Conservation (phyloP, 2,329 filamentous ascomycete genomes). For the Monosporascus sp. region DNA sequence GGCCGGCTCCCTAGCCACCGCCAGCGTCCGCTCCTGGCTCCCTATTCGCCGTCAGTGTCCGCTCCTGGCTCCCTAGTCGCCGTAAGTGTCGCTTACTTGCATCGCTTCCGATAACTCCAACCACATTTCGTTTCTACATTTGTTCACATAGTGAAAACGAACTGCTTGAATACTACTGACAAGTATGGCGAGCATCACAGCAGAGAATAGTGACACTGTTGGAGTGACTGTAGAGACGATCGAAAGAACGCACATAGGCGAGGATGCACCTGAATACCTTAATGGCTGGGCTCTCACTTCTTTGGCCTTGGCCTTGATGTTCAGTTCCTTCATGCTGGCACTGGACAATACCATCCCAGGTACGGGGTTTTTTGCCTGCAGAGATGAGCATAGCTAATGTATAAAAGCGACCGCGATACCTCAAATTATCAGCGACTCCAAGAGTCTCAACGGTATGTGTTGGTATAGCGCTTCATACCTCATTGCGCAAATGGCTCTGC, state of each 20-base stretch:
- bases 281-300: background rate
- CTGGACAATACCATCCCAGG: slow-evolving; percentile 3
- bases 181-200: background rate
- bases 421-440: slow-evolving; percentile 22
- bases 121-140: no score
- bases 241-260: background rate
- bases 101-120: no score
- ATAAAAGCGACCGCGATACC: background rate
- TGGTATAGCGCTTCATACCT: slow-evolving; percentile 24
- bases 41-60: no score
- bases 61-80: no score
- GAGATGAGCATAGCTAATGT: background rate
- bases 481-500: slow-evolving; percentile 14
- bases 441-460: slow-evolving; percentile 21
- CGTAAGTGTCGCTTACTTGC: no score
- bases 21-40: no score
- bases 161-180: no score
- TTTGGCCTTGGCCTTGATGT: background rate
- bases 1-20: no score
- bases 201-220: background rate
- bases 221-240: background rate
- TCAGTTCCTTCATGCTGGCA: slow-evolving; percentile 1
- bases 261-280: background rate
- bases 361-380: background rate
- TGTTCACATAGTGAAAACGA: no score